A percentile compares a stretch with the other conserved stretches of the same genome.
phyloP scores from a whole-genome alignment of 2,329 filamentous ascomycete genomes.

The Aureobasidium lini region DNA sequence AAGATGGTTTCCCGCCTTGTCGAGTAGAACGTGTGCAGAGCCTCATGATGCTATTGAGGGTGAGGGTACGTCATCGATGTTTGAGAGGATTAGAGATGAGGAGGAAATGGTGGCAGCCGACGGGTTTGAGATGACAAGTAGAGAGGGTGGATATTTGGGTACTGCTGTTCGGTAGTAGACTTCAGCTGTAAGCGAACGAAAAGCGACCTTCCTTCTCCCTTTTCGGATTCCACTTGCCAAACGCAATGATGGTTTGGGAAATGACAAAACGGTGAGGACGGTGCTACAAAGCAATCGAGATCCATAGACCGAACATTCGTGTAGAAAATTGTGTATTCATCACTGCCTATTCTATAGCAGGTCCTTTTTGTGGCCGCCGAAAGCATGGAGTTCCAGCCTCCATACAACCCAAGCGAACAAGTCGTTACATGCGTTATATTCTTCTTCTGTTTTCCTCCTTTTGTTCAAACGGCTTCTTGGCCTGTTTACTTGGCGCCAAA shows the following conservation, averaged over 20 bases:
- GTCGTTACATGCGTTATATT: background rate
- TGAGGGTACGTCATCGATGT: conserved; percentile 28
- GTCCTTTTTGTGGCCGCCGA: background rate
- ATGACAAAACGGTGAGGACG: too few relatives aligned
- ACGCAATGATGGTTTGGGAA: too few relatives aligned
- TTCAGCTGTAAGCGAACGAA: too few relatives aligned
- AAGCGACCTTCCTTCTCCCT: too few relatives aligned
- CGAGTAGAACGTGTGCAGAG: conserved; percentile 43
- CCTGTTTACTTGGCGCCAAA: conserved; percentile 2
- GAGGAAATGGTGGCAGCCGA: conserved; percentile 28
- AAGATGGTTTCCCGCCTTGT: conserved; percentile 51
- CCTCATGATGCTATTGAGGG: conserved; percentile 40
- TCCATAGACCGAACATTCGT: background rate
- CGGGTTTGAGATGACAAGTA: conserved; percentile 11
- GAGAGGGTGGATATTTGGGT: background rate
- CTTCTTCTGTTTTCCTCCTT: background rate
- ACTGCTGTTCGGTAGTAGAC: background rate
- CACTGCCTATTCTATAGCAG: background rate
- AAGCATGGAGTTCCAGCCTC: background rate
- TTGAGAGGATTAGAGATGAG: conserved; percentile 38
- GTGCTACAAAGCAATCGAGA: too few relatives aligned
- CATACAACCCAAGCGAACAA: background rate
- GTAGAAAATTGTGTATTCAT: background rate
- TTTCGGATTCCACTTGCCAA: too few relatives aligned
- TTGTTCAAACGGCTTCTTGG: background rate